Conservation (phyloP, 2,329 filamentous ascomycete genomes). For the Diaporthe australafricana region DNA sequence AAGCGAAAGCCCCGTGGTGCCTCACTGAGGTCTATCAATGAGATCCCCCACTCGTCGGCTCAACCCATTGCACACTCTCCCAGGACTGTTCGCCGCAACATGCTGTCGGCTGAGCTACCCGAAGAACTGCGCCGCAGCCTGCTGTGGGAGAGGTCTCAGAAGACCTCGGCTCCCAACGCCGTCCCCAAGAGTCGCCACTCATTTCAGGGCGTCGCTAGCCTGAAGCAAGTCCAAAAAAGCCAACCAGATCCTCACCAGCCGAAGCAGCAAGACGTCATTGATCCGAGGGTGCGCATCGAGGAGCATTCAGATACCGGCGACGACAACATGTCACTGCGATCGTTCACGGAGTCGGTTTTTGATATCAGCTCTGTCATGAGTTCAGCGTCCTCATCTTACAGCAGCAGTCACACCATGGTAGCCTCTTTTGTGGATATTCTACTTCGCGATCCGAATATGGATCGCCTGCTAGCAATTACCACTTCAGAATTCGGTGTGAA, state of each 20-base stretch:
- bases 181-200: constrained; percentile 92
- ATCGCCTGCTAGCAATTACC: background rate
- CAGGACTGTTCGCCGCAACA: constrained; percentile 90
- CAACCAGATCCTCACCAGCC: too few species aligned
- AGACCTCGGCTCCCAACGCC: constrained; percentile 88
- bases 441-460: background rate
- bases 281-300: too few species aligned
- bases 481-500: background rate
- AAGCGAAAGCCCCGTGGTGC: constrained; percentile 66
- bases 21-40: constrained; percentile 66
- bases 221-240: too few species aligned
- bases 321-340: too few species aligned
- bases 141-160: constrained; percentile 95
- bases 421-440: constrained; percentile 8
- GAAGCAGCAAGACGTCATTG: too few species aligned
- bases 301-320: too few species aligned
- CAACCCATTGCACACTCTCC: constrained; percentile 87
- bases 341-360: too few species aligned
- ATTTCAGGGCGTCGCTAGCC: constrained; percentile 88
- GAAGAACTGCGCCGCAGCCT: constrained; percentile 92
- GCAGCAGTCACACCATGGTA: background rate
- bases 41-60: constrained; percentile 73
- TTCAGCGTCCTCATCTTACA: background rate
- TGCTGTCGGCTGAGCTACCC: constrained; percentile 94
- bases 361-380: background rate